Base-by-base conservation (phyloP, 2,329 filamentous ascomycete genomes). In the Verticillium zaregamsianum region DNA sequence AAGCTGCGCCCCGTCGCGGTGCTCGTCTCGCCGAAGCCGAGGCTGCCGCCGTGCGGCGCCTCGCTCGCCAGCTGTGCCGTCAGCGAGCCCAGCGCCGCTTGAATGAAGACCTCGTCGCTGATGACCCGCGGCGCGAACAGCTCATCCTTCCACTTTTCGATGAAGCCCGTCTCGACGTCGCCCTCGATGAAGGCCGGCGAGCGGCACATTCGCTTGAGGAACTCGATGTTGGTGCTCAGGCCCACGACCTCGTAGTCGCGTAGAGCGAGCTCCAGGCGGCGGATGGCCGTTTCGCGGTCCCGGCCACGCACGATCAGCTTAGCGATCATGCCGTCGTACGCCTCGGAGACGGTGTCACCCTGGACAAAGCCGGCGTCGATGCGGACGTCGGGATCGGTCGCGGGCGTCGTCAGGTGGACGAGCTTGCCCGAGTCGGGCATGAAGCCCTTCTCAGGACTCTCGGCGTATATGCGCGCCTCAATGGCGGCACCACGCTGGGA, bases 251-350 rank as follows among this genome's bases (percentile, higher is more conserved):
- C 92, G 72, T 98, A 99, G 57, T 92, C 85, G 66, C 92, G 89
- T 12, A 99, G 80, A 0, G 95, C 93, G 4, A 88, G 81, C 40
- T 88, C 86, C 63, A 99, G 82, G 74, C 92, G 96, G 62, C 91
- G 88, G 58, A 99, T 89, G 3, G 93, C 92, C 31, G 90, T 89
- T 72, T 90, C 85, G 63, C 95, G 85, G 61, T 90, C 90, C 17
- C 86, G 84, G 0, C 91, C 95, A 62, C 91, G 86, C 6, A 98
- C 92, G 68, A 99, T 99, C 59, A 99, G 85, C 78, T 99, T 99
- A 55, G 95, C 92, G 67, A 99, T 97, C 95, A 99, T 99, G 32
- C 95, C 95, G 69, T 99, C 95, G 75, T 99, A 99, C 60, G 95
- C 91, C 62, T 94, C 92, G 0, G 93, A 96, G 3, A 99, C 91